These are phyloP conservation scores for Pythium vanterpoolii DNA, from an alignment of 352 stramenopile species.

Conservation along the genomic window DNA sequence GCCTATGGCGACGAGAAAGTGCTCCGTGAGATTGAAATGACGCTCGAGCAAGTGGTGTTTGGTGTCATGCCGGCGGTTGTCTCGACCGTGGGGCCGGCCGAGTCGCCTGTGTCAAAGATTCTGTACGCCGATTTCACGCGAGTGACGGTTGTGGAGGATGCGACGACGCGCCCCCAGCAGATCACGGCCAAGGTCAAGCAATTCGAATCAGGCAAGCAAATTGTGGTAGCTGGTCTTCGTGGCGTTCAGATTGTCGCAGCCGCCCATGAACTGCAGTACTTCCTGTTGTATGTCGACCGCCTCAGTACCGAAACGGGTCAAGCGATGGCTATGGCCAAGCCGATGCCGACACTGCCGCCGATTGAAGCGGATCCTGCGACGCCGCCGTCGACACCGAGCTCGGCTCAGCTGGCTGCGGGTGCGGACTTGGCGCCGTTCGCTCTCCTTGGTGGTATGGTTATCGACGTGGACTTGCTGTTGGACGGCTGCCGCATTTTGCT, in stretches of 20 bases:
- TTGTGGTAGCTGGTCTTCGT: conserved; percentile 13
- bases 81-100: conserved; percentile 22
- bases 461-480: conserved; percentile 23
- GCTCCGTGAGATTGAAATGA: conserved; percentile 19
- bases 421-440: conserved; percentile 26
- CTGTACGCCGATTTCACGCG: conserved; percentile 27
- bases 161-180: conserved; percentile 15
- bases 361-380: conserved; percentile 1
- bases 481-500: conserved; percentile 24
- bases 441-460: conserved; percentile 24
- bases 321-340: conserved; percentile 27
- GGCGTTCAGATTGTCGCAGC: conserved; percentile 26
- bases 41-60: conserved; percentile 27
- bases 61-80: conserved; percentile 17
- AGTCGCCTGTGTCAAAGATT: conserved; percentile 28
- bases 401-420: background rate
- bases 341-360: conserved; percentile 17
- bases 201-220: conserved; percentile 25
- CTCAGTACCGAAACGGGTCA: conserved; percentile 19
- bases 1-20: conserved; percentile 16
- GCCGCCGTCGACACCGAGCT: background rate
- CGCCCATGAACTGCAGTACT: conserved; percentile 30
- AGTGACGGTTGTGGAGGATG: conserved; percentile 1
- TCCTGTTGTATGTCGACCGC: conserved; percentile 35
- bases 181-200: conserved; percentile 25